Base-by-base conservation (phyloP, 1,284 basidiomycete species). In the Fomitopsis betulina region DNA sequence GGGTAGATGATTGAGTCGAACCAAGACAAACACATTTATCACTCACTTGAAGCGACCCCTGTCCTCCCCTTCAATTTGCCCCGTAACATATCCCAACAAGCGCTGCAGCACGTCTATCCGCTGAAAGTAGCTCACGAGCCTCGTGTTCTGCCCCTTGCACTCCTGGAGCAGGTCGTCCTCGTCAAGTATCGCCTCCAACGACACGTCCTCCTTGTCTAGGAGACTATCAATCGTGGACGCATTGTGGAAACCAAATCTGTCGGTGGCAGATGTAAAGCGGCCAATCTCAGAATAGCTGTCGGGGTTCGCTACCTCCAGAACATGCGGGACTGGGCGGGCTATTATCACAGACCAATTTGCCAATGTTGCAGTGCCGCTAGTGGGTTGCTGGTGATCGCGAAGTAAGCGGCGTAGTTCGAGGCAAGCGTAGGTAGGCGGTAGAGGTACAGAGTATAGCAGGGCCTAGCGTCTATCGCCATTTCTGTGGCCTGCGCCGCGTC, bases 111-210 rank as follows among this genome's bases (percentile, higher is more conserved):
- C 88, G 70, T 93, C 88, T 57, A 86, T 80, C 62, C 90, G 82
- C 65, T 87, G 86, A 63, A 95, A 90, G 72, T 93, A 95, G 70
- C 91, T 87, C 64, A 93, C 87, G 51, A 95, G 84, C 64, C 93
- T 81, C 38, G 89, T 89, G 71, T 98, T 98, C 73, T 96, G 94
- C 4, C 91, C 82, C 75, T 98, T 98, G 83, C 94, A 95, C 73
- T 98, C 96, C 73, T 94, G 92, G 54, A 98, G 78, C 56, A 98
- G 79, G 72, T 98, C 95, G 71, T 94, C 91, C 76, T 98, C 94
- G 76, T 97, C 94, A 58, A 98, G 79, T 58, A 98, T 87, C 53
- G 94, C 89, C 74, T 98, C 95, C 53, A 98, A 80, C 40, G 85
- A 81, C 62, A 91, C 86, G 66, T 91, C 89, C 64, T 91, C 89